Evolutionary conservation across 257 asterid genomes (phyloP).

Genomic region (Plantago ovata): DNA sequence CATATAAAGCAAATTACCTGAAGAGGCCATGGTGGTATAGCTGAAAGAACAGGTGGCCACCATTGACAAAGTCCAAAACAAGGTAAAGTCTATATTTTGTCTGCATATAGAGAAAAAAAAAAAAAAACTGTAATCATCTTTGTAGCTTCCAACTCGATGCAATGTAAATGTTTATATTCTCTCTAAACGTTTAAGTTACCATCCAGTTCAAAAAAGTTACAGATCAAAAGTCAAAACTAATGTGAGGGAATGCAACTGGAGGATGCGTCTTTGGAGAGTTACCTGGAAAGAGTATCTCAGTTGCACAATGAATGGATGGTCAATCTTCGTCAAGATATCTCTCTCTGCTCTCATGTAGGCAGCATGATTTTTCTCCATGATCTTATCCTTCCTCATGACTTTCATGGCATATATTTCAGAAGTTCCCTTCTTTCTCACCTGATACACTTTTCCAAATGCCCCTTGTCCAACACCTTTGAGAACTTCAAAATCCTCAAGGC

Average conservation of each 20-base stretch:
- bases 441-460: constrained; percentile 66
- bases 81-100: constrained; percentile 71
- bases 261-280: constrained; percentile 3
- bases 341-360: constrained; percentile 64
- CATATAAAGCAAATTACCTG: constrained; percentile 36
- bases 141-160: constrained; percentile 8
- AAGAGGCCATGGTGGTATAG: constrained; percentile 67
- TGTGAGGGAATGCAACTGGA: neutral
- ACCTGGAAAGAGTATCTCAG: constrained; percentile 76
- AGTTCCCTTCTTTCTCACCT: constrained; percentile 52
- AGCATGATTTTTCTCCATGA: constrained; percentile 65
- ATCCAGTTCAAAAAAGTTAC: neutral
- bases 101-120: constrained; percentile 34
- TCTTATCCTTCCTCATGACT: constrained; percentile 73
- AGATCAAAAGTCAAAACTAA: neutral
- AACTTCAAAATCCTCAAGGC: constrained; percentile 58
- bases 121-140: neutral
- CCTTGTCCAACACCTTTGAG: constrained; percentile 68
- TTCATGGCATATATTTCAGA: constrained; percentile 64
- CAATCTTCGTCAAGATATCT: constrained; percentile 58
- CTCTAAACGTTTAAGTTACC: too few species aligned
- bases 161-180: too few species aligned
- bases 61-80: constrained; percentile 68
- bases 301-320: constrained; percentile 61
- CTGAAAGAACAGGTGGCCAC: constrained; percentile 78